Conservation (phyloP, 140 eudicot species). For the Flaveria floridana region DNA sequence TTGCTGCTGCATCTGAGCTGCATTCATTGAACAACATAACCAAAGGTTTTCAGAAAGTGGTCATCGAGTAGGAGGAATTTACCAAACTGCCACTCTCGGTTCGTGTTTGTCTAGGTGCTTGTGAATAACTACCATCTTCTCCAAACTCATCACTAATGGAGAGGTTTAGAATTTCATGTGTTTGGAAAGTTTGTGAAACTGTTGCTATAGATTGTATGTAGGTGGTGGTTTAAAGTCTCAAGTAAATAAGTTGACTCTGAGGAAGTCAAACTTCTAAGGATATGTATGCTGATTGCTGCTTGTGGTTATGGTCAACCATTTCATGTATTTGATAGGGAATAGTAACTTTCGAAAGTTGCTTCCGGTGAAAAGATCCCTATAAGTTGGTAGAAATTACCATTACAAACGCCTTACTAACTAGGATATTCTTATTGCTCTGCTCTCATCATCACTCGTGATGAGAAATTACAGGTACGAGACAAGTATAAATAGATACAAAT, state of each 20-base stretch:
- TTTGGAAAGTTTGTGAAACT: constrained; percentile 22
- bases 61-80: constrained; percentile 33
- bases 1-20: constrained; percentile 62
- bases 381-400: no score
- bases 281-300: constrained; percentile 19
- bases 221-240: constrained; percentile 23
- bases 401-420: no score
- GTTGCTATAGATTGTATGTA: constrained; percentile 30
- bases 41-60: constrained; percentile 37
- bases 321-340: no score
- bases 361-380: no score
- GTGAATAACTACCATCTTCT: constrained; percentile 38
- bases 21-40: constrained; percentile 41
- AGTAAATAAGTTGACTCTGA: constrained; percentile 40
- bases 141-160: constrained; percentile 8
- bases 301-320: constrained; percentile 14
- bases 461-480: no score
- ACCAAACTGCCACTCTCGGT: not conserved
- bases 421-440: no score
- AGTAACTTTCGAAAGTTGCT: no score
- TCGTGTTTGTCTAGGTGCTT: constrained; percentile 22
- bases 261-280: constrained; percentile 36
- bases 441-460: no score
- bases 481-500: no score
- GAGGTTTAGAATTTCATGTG: constrained; percentile 26